A percentile compares a stretch with the other conserved stretches of the same genome.
Evolutionary conservation across 1,139 yeast species (phyloP).

Genomic region (Pneumocystis murina): DNA sequence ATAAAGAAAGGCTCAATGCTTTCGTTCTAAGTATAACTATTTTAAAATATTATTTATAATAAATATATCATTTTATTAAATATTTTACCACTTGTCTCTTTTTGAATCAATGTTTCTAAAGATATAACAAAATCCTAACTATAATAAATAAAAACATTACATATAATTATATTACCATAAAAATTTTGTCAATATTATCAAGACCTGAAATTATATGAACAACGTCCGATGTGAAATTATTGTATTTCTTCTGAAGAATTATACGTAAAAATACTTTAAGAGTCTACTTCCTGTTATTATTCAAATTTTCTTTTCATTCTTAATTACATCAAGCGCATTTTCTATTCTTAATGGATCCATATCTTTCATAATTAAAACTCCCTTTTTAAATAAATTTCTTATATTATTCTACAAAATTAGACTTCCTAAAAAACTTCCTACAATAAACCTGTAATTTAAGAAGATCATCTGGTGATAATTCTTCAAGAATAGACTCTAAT

Average conservation of each 20-base stretch:
- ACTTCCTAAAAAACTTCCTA: neutral
- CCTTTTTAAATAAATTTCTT: constrained; percentile 9
- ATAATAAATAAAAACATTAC: neutral
- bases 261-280: constrained; percentile 21
- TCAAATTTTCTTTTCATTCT: neutral
- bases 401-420: constrained; percentile 2
- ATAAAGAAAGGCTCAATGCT: constrained; percentile 23
- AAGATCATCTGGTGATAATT: constrained; percentile 19
- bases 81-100: constrained; percentile 7
- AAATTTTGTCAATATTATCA: constrained; percentile 22
- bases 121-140: constrained; percentile 7
- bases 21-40: constrained; percentile 17
- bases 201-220: constrained; percentile 26
- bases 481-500: constrained; percentile 17
- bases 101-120: constrained; percentile 12
- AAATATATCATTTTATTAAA: neutral
- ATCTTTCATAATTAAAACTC: constrained; percentile 5
- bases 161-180: constrained; percentile 14
- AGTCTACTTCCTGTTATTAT: constrained; percentile 13
- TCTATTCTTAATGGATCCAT: constrained; percentile 3
- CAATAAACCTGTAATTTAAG: constrained; percentile 14
- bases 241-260: constrained; percentile 21
- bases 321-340: constrained; percentile 13
- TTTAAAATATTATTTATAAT: neutral
- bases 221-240: constrained; percentile 22